A percentile compares a stretch with the other conserved stretches of the same genome.
These are phyloP conservation scores for Pseudogymnoascus sp. DNA, from an alignment of 2,329 filamentous ascomycete genomes.

Conservation along the genomic window DNA sequence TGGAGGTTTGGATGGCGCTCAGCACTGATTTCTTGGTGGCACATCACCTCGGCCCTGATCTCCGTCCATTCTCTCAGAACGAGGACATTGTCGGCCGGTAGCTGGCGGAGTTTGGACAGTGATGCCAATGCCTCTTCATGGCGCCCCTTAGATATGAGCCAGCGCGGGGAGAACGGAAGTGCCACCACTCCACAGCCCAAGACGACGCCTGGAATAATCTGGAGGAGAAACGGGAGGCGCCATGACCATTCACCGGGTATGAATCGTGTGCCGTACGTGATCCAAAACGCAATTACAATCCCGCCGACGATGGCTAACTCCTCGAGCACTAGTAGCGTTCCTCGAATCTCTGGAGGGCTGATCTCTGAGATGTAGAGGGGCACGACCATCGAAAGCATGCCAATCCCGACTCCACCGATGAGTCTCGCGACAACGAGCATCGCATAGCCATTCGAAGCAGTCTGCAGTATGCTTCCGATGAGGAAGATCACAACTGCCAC, in stretches of 20 bases:
- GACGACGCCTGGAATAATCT: conserved; percentile 23
- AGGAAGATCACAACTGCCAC: conserved; percentile 44
- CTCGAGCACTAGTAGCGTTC: conserved; percentile 18
- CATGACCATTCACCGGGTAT: conserved; percentile 23
- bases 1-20: conserved; percentile 34
- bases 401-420: conserved; percentile 45
- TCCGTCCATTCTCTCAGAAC: conserved; percentile 44
- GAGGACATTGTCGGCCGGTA: conserved; percentile 41
- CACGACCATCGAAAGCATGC: conserved; percentile 42
- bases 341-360: conserved; percentile 32
- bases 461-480: conserved; percentile 43
- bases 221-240: conserved; percentile 30
- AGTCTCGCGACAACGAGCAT: conserved; percentile 44
- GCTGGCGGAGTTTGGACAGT: conserved; percentile 41
- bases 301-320: conserved; percentile 36
- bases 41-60: conserved; percentile 45
- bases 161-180: conserved; percentile 49
- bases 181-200: conserved; percentile 34
- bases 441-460: conserved; percentile 41
- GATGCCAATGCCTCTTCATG: conserved; percentile 41
- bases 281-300: conserved; percentile 38
- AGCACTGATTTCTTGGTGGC: conserved; percentile 39
- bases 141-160: conserved; percentile 41
- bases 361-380: conserved; percentile 48
- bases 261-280: conserved; percentile 35